Evolutionary conservation across 2,329 filamentous ascomycete genomes (phyloP).

Genomic region (Talaromyces sp.): DNA sequence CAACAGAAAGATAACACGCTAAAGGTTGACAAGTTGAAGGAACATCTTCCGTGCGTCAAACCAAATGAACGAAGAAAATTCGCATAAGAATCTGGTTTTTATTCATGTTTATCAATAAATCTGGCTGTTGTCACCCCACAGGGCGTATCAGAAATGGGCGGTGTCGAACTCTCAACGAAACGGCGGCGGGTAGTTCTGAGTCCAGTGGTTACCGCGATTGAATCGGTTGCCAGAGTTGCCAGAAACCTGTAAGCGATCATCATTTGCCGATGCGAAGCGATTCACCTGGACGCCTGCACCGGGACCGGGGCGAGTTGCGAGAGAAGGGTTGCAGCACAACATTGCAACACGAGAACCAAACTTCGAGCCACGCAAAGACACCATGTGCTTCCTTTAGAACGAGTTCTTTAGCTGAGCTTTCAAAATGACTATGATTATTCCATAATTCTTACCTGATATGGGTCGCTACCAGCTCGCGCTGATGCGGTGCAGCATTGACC

Average conservation of each 20-base stretch:
- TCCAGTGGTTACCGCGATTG: slow-evolving; percentile 35
- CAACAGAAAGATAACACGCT: slow-evolving; percentile 23
- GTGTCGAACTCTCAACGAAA: slow-evolving; percentile 27
- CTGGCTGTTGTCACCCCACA: slow-evolving; percentile 14
- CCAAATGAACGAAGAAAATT: slow-evolving; percentile 21
- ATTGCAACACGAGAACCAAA: slow-evolving; percentile 97
- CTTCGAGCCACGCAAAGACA: slow-evolving; percentile 94
- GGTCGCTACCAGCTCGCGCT: slow-evolving; percentile 85
- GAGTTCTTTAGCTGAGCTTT: not conserved
- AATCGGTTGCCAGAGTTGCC: slow-evolving; percentile 39
- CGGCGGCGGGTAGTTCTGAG: slow-evolving; percentile 30
- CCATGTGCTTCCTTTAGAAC: slow-evolving; percentile 83
- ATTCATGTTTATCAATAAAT: slow-evolving; percentile 10
- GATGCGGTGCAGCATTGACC: slow-evolving; percentile 77
- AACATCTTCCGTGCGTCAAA: slow-evolving; percentile 21
- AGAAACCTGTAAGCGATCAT: slow-evolving; percentile 31
- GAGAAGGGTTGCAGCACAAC: slow-evolving; percentile 94
- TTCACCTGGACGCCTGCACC: slow-evolving; percentile 65
- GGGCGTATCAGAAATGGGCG: not conserved
- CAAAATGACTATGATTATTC: not conserved
- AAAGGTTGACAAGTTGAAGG: slow-evolving; percentile 20
- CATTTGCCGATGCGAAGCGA: slow-evolving; percentile 50
- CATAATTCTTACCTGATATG: slow-evolving; percentile 63
- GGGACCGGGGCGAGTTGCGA: slow-evolving; percentile 81
- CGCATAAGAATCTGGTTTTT: slow-evolving; percentile 18